A percentile compares a stretch with the other conserved stretches of the same genome.
These are phyloP conservation scores for Phoma sp. DNA, from an alignment of 2,329 filamentous ascomycete genomes.

Conservation along the genomic window DNA sequence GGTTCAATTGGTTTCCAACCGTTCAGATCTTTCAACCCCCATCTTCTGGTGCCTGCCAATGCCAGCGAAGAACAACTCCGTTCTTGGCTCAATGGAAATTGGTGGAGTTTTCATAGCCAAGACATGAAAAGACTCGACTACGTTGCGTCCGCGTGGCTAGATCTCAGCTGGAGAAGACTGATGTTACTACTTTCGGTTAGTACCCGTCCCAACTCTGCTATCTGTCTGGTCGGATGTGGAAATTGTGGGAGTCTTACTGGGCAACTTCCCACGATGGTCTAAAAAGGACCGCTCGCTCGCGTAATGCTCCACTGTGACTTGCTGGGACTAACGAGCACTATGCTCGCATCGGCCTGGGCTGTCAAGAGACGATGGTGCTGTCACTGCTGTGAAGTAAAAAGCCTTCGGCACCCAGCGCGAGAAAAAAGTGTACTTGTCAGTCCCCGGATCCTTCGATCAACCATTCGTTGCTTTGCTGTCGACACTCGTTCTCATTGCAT, in stretches of 20 bases:
- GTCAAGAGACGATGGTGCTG: slow-evolving; percentile 5
- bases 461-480: background rate
- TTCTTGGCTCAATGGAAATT: slow-evolving; percentile 1
- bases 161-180: slow-evolving; percentile 11
- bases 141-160: slow-evolving; percentile 7
- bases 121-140: slow-evolving; percentile 9
- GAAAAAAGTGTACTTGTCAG: background rate
- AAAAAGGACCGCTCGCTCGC: background rate
- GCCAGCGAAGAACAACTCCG: slow-evolving; percentile 1
- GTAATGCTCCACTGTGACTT: slow-evolving; percentile 2
- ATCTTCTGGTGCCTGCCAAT: slow-evolving; percentile 2
- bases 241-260: slow-evolving; percentile 13
- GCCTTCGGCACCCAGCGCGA: background rate
- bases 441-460: background rate
- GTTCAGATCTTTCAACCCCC: background rate
- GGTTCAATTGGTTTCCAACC: background rate
- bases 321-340: slow-evolving; percentile 1
- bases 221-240: slow-evolving; percentile 5
- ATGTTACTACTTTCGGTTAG: slow-evolving; percentile 14
- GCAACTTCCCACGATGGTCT: slow-evolving; percentile 1
- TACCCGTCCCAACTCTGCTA: background rate
- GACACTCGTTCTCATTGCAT: background rate
- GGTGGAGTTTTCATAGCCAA: slow-evolving; percentile 4
- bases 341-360: background rate
- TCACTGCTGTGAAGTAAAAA: slow-evolving; percentile 9